phyloP scores from a whole-genome alignment of 306 rosid species.

The Quercus variabilis region DNA sequence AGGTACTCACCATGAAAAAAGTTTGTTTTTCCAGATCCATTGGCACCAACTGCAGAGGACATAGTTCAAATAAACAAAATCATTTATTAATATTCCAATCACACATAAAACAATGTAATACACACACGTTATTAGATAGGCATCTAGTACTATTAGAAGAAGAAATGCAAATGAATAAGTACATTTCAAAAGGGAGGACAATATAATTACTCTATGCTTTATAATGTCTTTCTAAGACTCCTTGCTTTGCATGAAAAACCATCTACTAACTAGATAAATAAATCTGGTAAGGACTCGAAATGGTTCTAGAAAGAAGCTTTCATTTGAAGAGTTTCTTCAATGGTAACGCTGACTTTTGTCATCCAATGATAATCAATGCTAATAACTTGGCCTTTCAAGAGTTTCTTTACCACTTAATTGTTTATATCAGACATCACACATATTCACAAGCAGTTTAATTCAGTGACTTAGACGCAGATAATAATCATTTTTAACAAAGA shows the following conservation, averaged over 20 bases:
- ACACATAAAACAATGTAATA: neutral
- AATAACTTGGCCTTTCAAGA: neutral
- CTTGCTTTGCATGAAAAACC: neutral
- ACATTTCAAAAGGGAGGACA: neutral
- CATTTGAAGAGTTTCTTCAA: neutral
- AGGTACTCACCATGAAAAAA: slow-evolving; percentile 78
- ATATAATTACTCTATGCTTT: neutral
- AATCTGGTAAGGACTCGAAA: neutral
- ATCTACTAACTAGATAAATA: neutral
- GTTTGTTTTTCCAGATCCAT: slow-evolving; percentile 97
- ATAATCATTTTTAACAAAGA: neutral
- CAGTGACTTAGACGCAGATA: neutral
- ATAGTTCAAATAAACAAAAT: slow-evolving; percentile 5
- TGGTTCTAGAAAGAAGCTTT: neutral
- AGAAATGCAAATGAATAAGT: slow-evolving; percentile 5
- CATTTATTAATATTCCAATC: neutral
- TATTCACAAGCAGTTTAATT: neutral
- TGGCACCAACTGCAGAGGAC: slow-evolving; percentile 81
- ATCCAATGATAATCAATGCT: neutral
- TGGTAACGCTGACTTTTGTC: neutral
- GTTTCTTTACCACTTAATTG: neutral
- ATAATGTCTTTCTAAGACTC: neutral
- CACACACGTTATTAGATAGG: neutral
- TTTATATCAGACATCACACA: neutral
- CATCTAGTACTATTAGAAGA: neutral